These are phyloP conservation scores for Hyaloscypha finlandica DNA, from an alignment of 495 filamentous ascomycete genomes.

Conservation along the genomic window DNA sequence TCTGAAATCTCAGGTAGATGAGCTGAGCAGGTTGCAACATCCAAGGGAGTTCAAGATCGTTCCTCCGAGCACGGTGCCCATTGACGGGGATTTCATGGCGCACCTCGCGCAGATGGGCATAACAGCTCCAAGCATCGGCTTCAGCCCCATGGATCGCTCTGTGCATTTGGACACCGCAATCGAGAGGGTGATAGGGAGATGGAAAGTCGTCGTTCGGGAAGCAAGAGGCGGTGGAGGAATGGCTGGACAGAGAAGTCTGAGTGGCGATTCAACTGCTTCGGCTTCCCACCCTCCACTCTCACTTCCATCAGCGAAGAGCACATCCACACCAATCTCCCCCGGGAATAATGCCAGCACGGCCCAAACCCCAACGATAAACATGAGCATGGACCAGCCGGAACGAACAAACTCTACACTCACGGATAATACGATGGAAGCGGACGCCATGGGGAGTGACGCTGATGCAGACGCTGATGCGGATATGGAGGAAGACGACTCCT, in stretches of 20 bases:
- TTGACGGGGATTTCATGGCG: slow-evolving; percentile 46
- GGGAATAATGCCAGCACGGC: slow-evolving; percentile 12
- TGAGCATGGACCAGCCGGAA: slow-evolving; percentile 10
- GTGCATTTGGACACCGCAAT: slow-evolving; percentile 48
- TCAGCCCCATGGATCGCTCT: slow-evolving; percentile 44
- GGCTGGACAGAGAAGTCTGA: slow-evolving; percentile 25
- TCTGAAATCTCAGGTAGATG: slow-evolving; percentile 68
- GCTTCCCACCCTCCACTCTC: slow-evolving; percentile 24
- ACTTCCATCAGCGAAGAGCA: not conserved
- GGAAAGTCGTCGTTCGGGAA: slow-evolving; percentile 52
- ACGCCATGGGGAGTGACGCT: slow-evolving; percentile 34
- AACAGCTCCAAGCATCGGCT: slow-evolving; percentile 36
- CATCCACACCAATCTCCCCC: not conserved
- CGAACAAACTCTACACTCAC: slow-evolving; percentile 19
- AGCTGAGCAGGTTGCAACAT: slow-evolving; percentile 66
- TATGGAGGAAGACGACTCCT: slow-evolving; percentile 33
- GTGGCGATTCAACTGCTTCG: slow-evolving; percentile 19
- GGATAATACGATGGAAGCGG: not conserved
- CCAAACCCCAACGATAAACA: not conserved
- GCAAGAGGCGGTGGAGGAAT: slow-evolving; percentile 37
- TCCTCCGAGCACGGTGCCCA: slow-evolving; percentile 61
- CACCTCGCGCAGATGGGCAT: slow-evolving; percentile 38
- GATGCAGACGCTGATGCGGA: slow-evolving; percentile 42
- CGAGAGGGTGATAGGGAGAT: slow-evolving; percentile 49
- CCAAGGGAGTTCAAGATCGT: slow-evolving; percentile 70